Evolutionary conservation across 2,329 filamentous ascomycete species (phyloP).

Genomic region (Chalara sp.): DNA sequence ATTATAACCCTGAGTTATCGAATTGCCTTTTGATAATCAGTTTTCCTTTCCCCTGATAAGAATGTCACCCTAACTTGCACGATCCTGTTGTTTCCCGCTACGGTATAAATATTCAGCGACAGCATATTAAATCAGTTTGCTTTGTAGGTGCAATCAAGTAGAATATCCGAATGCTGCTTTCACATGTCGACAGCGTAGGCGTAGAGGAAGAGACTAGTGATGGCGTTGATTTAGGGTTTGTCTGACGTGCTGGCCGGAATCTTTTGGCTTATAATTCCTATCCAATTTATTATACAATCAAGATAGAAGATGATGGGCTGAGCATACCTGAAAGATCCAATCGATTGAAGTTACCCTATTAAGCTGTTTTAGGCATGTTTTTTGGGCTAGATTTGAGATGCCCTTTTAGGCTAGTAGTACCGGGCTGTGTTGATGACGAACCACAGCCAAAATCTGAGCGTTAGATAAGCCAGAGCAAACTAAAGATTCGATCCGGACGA

Average conservation of each 20-base stretch:
- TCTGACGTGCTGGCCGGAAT: not conserved
- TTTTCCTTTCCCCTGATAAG: not conserved
- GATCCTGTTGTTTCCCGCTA: not conserved
- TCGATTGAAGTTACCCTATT: not conserved
- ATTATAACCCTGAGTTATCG: not conserved
- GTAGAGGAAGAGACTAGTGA: not conserved
- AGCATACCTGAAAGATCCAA: not conserved
- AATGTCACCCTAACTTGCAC: not conserved
- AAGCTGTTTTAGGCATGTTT: not conserved
- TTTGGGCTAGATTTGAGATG: not conserved
- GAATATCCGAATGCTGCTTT: not conserved
- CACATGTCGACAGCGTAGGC: not conserved
- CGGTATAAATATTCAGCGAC: not conserved
- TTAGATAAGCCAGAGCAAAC: not conserved
- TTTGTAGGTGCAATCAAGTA: slow-evolving; percentile 1
- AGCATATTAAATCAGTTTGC: not conserved
- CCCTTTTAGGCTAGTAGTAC: not conserved
- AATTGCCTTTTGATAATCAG: not conserved
- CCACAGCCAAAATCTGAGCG: not conserved
- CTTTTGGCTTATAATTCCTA: not conserved
- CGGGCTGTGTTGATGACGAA: not conserved
- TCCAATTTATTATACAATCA: not conserved
- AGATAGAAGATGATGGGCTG: not conserved
- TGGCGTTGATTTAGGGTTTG: not conserved
- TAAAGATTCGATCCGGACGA: not conserved